Conservation (phyloP, 2,329 filamentous ascomycete genomes). For the Ophiostoma ulmi region DNA sequence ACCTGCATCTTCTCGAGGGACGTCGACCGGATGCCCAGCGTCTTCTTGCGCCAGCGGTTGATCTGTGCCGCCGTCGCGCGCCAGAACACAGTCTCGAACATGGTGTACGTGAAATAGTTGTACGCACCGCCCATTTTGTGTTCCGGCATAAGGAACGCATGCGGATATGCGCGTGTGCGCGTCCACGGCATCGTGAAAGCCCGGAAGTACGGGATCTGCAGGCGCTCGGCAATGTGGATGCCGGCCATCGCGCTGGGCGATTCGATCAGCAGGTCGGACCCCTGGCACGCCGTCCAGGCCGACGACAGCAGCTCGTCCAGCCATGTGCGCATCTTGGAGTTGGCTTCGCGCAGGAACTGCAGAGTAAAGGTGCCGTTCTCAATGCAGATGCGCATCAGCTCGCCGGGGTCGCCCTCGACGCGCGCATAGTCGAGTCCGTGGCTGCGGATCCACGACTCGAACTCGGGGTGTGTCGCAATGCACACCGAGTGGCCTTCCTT, state of each 20-base stretch:
- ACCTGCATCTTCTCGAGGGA: conserved; percentile 85
- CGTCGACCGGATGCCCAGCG: conserved; percentile 73
- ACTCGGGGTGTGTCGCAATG: conserved; percentile 90
- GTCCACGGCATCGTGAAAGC: conserved; percentile 99
- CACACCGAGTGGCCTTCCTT: conserved; percentile 79
- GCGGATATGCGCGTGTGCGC: conserved; percentile 87
- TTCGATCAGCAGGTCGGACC: conserved; percentile 85
- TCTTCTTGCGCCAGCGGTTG: conserved; percentile 84
- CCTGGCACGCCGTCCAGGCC: conserved; percentile 78
- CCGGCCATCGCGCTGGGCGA: conserved; percentile 95
- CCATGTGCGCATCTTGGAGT: conserved; percentile 86
- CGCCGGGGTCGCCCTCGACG: conserved; percentile 84
- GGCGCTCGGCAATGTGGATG: conserved; percentile 92
- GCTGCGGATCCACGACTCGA: conserved; percentile 80
- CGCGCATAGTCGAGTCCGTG: conserved; percentile 90
- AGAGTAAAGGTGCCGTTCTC: conserved; percentile 97
- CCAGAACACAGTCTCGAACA: conserved; percentile 98
- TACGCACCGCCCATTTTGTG: conserved; percentile 93
- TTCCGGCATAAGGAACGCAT: conserved; percentile 89
- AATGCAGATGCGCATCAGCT: conserved; percentile 93
- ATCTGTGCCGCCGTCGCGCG: conserved; percentile 85
- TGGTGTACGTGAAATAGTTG: conserved; percentile 90
- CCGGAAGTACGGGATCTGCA: conserved; percentile 90
- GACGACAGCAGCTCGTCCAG: conserved; percentile 81
- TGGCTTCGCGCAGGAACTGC: conserved; percentile 83